Base-by-base conservation (phyloP, 1,284 basidiomycete genomes). In the Heterobasidion occidentale region DNA sequence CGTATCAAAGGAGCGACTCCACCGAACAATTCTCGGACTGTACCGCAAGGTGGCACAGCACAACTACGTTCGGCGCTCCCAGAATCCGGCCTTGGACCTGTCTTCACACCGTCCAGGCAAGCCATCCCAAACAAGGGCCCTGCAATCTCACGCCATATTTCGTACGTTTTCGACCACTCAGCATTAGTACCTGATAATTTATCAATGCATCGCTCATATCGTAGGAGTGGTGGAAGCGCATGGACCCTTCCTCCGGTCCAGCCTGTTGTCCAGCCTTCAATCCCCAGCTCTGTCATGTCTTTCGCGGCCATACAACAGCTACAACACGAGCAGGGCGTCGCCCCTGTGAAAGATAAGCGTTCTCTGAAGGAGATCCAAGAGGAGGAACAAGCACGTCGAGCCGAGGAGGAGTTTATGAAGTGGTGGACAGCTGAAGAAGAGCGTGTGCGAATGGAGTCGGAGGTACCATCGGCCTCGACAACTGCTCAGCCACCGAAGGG, bases 391-490 rank as follows among this genome's bases (percentile, higher is more conserved):
- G 81, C 75, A 2, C 74, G 76, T 42, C 80, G 77, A 59, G 77
- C 76, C 38, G 92, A 94, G 69, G 81, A 75, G 2, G 88, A 90
- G 56, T 95, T 94, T 66, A 69, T 94, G 68, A 78, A 75, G 60
- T 94, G 92, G 92, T 94, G 92, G 92, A 75, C 81, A 1, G 83
- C 78, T 6, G 92, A 94, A 67, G 89, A 94, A 70, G 84, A 83
- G 59, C 76, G 88, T 11, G 69, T 88, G 9, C 74, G 72, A 54
- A 62, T 73, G 45, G 79, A 83, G 66, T 42, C 38, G 38, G 38
- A 11, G n/a, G n/a, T 9, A 11, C 3, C 38, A 49, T n/a, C 42
- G 42, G 53, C 19, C 8, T 19, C 35, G 14, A 15, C 14, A 33
- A 11, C 4, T 34, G 19, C 4, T n/a, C n/a, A n/a, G 27, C 6